Evolutionary conservation across 1,284 basidiomycete species (phyloP).

Genomic region (Rhodotorula mucilaginosa): DNA sequence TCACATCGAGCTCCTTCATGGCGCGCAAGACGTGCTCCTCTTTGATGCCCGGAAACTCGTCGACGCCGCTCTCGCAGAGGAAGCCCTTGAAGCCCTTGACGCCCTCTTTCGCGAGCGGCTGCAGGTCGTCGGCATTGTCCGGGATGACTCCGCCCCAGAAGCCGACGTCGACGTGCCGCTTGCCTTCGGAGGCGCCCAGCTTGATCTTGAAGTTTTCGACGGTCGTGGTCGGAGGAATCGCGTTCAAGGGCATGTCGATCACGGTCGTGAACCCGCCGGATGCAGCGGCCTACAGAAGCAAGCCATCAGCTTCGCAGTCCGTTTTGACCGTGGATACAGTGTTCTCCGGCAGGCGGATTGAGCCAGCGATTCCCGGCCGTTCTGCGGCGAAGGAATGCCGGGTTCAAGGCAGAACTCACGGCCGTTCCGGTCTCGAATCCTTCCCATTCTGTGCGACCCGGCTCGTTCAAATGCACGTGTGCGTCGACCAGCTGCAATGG

Average conservation of each 20-base stretch:
- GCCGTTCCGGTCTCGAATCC: constrained; percentile 83
- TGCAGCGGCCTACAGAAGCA: constrained; percentile 62
- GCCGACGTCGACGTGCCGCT: constrained; percentile 79
- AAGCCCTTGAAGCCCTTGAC: constrained; percentile 96
- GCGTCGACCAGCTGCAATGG: constrained; percentile 46
- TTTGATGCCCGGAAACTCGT: constrained; percentile 84
- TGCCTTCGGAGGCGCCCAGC: constrained; percentile 63
- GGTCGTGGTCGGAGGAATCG: constrained; percentile 88
- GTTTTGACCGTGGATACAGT: neutral
- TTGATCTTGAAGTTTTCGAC: constrained; percentile 69
- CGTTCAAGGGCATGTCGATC: constrained; percentile 94
- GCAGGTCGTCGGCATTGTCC: constrained; percentile 70
- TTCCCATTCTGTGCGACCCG: constrained; percentile 88
- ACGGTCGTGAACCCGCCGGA: constrained; percentile 87
- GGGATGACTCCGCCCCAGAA: constrained; percentile 96
- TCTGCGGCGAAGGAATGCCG: neutral
- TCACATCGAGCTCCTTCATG: constrained; percentile 70
- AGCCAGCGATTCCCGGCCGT: neutral
- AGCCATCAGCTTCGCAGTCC: too few species aligned
- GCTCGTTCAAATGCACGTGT: constrained; percentile 82
- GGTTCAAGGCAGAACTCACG: constrained; percentile 11
- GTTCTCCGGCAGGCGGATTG: neutral
- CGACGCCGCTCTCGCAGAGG: constrained; percentile 86
- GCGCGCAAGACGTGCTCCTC: constrained; percentile 67
- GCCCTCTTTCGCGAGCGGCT: constrained; percentile 67